Evolutionary conservation across 805 yeast species (phyloP).

Genomic region (Candida nemodendra): DNA sequence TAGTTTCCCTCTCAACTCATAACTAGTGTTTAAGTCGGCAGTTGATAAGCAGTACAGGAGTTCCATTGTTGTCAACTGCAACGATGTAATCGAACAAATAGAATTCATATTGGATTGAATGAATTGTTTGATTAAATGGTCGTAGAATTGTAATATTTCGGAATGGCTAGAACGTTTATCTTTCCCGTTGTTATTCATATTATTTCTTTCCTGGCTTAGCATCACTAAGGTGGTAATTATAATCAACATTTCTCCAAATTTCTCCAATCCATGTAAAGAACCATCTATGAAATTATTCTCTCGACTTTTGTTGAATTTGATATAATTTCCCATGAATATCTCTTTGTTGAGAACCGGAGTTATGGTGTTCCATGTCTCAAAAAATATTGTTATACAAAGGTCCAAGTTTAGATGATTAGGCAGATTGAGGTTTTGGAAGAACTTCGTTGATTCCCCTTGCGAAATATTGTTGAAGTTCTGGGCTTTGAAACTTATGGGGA

Average conservation of each 20-base stretch:
- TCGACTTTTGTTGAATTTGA: slow-evolving; percentile 43
- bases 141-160: slow-evolving; percentile 49
- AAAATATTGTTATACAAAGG: slow-evolving; percentile 62
- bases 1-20: slow-evolving; percentile 71
- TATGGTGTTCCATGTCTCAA: slow-evolving; percentile 73
- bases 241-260: slow-evolving; percentile 53
- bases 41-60: slow-evolving; percentile 67
- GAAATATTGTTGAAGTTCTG: slow-evolving; percentile 39
- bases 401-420: slow-evolving; percentile 63
- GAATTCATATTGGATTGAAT: slow-evolving; percentile 59
- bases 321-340: slow-evolving; percentile 63
- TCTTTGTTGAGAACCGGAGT: slow-evolving; percentile 70
- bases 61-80: slow-evolving; percentile 69
- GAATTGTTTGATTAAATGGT: slow-evolving; percentile 59
- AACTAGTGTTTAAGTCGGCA: slow-evolving; percentile 73
- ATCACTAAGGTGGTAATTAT: slow-evolving; percentile 52
- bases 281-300: slow-evolving; percentile 44
- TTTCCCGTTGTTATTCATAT: slow-evolving; percentile 13
- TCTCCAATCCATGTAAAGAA: slow-evolving; percentile 44
- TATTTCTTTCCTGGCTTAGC: slow-evolving; percentile 37
- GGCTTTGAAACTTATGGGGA: slow-evolving; percentile 32
- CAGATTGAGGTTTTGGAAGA: slow-evolving; percentile 42
- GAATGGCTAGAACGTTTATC: slow-evolving; percentile 21
- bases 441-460: slow-evolving; percentile 42
- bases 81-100: slow-evolving; percentile 61